A percentile compares a stretch with the other conserved stretches of the same genome.
These are phyloP conservation scores for Periconia digitata DNA, from an alignment of 2,329 filamentous ascomycete genomes.

Conservation along the genomic window DNA sequence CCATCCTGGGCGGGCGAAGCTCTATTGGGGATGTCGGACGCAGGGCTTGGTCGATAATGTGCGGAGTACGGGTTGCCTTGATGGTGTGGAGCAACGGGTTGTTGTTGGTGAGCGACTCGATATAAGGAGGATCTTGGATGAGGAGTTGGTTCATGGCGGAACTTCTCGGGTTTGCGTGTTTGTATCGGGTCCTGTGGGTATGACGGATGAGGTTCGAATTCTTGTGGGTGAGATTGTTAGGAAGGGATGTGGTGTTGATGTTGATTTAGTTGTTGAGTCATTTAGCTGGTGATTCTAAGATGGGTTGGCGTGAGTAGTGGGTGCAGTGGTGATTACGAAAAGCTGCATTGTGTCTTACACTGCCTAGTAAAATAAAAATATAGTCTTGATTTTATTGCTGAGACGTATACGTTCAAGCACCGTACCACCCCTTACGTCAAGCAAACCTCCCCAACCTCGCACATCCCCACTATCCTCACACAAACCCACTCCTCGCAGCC, in stretches of 20 bases:
- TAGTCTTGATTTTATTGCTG: too few relatives aligned
- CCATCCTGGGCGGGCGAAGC: conserved; percentile 35
- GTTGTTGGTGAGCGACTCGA: conserved; percentile 7
- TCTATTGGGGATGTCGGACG: conserved; percentile 43
- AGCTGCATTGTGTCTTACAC: too few relatives aligned
- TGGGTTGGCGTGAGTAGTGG: too few relatives aligned
- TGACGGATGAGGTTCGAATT: conserved; percentile 9
- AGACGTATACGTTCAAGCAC: too few relatives aligned
- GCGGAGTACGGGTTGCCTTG: not conserved
- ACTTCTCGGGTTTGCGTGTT: conserved; percentile 4
- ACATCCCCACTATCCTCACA: too few relatives aligned
- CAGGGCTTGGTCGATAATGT: conserved; percentile 6
- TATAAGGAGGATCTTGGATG: conserved; percentile 5
- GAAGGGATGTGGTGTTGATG: conserved; percentile 3
- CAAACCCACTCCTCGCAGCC: too few relatives aligned
- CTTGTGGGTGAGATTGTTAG: conserved; percentile 7
- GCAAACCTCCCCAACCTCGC: too few relatives aligned
- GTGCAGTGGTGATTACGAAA: too few relatives aligned
- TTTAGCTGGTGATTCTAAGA: conserved; percentile 16
- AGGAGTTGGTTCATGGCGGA: conserved; percentile 3
- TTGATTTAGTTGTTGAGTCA: conserved; percentile 7
- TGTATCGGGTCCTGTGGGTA: conserved; percentile 8
- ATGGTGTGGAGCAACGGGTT: conserved; percentile 6
- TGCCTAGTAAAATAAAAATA: too few relatives aligned
- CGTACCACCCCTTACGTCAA: too few relatives aligned